Base-by-base conservation (phyloP, 345 rosid species). In the Corchorus olitorius region DNA sequence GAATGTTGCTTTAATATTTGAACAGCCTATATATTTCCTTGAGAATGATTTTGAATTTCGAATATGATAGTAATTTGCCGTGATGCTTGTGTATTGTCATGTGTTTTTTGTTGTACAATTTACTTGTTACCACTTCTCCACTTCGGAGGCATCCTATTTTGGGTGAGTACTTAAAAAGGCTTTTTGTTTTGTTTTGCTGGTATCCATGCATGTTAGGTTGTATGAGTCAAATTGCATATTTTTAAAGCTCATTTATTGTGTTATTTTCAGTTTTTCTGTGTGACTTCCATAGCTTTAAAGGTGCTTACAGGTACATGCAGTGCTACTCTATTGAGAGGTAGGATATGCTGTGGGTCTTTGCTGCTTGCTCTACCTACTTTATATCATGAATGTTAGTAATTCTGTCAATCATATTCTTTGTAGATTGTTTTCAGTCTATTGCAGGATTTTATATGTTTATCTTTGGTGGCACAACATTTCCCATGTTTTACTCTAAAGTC, bases 301-400 rank as follows among this genome's bases (percentile, higher is more conserved):
- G 80, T 82, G 85, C 83, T 83, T 83, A 84, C 82, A 84, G 86
- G 84, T 87, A 78, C 86, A 69, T 84, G 85, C 81, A 72, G 74
- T 86, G 84, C 81, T 83, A 72, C 86, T 76, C 76, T 81, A 64
- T 82, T 83, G 88, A 82, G 86, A 82, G 85, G 85, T 86, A 84
- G 87, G 82, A 82, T 76, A 76, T 85, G 87, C 86, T 83, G 75
- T 83, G 88, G 81, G 74, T 80, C 86, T 80, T 83, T 82, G 81
- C 86, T 82, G 86, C 86, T 85, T 79, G 84, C 83, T 78, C 82
- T 81, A 73, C 82, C 86, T 81, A 78, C 89, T 74, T 77, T 83
- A 33, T 84, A 75, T 76, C 81, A 74, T 78, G 83, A 88, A 80
- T 78, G 86, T 84, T 86, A 76, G 89, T 84, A 79, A 78, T 79